phyloP scores from a whole-genome alignment of 805 yeast genomes.

The Maudiozyma pseudohumilis region DNA sequence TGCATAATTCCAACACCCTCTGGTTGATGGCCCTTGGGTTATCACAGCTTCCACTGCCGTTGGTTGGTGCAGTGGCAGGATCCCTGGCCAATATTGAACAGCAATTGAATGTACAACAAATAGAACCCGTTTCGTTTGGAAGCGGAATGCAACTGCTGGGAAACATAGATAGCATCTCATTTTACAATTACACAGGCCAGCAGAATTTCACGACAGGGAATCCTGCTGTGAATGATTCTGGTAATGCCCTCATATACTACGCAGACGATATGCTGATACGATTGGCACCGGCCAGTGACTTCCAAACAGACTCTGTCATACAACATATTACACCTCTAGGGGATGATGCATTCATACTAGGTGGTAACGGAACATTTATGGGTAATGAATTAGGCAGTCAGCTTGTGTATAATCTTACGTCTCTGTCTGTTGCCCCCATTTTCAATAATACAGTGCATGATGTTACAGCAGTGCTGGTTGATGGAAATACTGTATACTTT shows the following conservation, averaged over 20 bases:
- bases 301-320: conserved; percentile 11
- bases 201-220: conserved; percentile 27
- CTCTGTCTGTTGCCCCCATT: conserved; percentile 18
- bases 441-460: conserved; percentile 15
- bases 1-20: too few relatives aligned
- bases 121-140: background rate
- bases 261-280: conserved; percentile 21
- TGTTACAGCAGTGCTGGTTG: conserved; percentile 41
- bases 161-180: conserved; percentile 14
- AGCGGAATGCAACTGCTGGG: conserved; percentile 17
- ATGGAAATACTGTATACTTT: conserved; percentile 48
- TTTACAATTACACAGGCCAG: conserved; percentile 24
- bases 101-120: conserved; percentile 5
- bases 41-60: too few relatives aligned
- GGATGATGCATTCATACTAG: conserved; percentile 27
- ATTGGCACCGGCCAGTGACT: conserved; percentile 7
- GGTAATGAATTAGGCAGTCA: conserved; percentile 24
- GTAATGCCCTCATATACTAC: conserved; percentile 16
- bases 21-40: too few relatives aligned
- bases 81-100: conserved; percentile 15
- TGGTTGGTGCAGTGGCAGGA: too few relatives aligned
- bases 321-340: conserved; percentile 24
- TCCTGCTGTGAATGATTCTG: conserved; percentile 8
- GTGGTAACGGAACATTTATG: conserved; percentile 26
- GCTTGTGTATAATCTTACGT: conserved; percentile 27